Percentiles rank a stretch among this genome's conserved stretches.
Evolutionary conservation across 2,329 filamentous ascomycete species (phyloP).

Genomic region (Beauveria pseudobassiana): DNA sequence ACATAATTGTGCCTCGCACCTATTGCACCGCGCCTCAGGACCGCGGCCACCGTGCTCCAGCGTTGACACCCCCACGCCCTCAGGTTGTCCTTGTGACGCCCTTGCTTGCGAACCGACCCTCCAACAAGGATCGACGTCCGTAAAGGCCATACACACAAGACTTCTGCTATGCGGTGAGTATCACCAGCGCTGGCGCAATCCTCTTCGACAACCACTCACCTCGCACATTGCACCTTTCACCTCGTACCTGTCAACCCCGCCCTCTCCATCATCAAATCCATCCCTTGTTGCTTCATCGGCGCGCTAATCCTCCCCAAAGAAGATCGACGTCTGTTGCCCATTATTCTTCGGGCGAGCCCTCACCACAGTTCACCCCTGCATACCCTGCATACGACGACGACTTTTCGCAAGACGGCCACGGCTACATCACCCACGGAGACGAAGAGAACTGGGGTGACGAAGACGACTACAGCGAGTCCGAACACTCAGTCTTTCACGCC

Average conservation of each 20-base stretch:
- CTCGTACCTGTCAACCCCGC: conserved; percentile 1
- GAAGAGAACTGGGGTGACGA: conserved; percentile 9
- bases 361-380: conserved; percentile 3
- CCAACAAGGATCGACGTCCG: conserved; percentile 10
- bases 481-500: background rate
- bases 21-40: conserved; percentile 4
- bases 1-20: background rate
- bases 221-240: too few species aligned
- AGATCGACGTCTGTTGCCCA: conserved; percentile 8
- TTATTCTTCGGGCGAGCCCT: conserved; percentile 9
- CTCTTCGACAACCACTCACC: conserved; percentile 4
- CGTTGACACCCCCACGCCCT: conserved; percentile 2
- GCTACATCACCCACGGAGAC: conserved; percentile 5
- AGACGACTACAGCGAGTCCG: conserved; percentile 3
- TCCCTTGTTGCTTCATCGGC: background rate
- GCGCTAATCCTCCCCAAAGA: conserved; percentile 6
- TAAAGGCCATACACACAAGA: conserved; percentile 7
- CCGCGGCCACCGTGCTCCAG: conserved; percentile 3
- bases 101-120: conserved; percentile 11
- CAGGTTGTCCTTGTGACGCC: conserved; percentile 7
- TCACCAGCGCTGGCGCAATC: conserved; percentile 14
- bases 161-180: conserved; percentile 39
- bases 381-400: conserved; percentile 1
- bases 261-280: background rate
- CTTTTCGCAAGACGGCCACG: conserved; percentile 3